Conservation (phyloP, 495 filamentous ascomycete genomes). For the Hypomontagnella monticulosa region DNA sequence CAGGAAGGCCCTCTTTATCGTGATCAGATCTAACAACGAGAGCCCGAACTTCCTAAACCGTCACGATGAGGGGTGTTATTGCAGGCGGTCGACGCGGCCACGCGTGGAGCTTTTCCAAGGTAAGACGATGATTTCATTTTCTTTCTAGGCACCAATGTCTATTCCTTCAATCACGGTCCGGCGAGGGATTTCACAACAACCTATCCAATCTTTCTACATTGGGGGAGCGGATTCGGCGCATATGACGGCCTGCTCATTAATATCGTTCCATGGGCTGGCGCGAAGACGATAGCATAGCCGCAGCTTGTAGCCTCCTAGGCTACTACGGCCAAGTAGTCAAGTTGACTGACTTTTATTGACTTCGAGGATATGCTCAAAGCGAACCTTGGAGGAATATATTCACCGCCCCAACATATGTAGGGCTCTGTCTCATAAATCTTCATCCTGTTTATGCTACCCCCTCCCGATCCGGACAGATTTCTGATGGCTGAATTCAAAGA, state of each 20-base stretch:
- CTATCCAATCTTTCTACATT: neutral
- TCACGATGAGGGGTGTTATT: slow-evolving; percentile 48
- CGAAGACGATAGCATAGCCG: slow-evolving; percentile 1
- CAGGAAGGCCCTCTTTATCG: slow-evolving; percentile 7
- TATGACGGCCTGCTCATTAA: neutral
- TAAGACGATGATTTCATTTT: slow-evolving; percentile 26
- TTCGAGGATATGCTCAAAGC: slow-evolving; percentile 6
- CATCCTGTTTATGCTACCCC: neutral
- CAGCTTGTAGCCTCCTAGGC: neutral
- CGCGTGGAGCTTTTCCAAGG: slow-evolving; percentile 52
- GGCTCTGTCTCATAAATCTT: too few relatives aligned
- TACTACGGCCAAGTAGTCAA: neutral
- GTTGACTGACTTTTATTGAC: slow-evolving; percentile 8
- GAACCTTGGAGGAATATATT: slow-evolving; percentile 4
- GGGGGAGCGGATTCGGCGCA: neutral
- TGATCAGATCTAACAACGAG: slow-evolving; percentile 17
- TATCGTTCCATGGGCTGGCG: slow-evolving; percentile 2
- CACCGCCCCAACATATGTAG: neutral
- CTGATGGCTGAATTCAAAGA: slow-evolving; percentile 17
- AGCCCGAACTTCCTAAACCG: slow-evolving; percentile 14
- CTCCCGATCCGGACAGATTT: slow-evolving; percentile 2
- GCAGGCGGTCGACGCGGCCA: slow-evolving; percentile 47
- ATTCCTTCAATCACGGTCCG: slow-evolving; percentile 1
- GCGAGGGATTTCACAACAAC: neutral
- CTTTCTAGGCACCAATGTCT: slow-evolving; percentile 1